These are phyloP conservation scores for Larix sibirica DNA, from an alignment of 83 land plant genomes.

Conservation along the genomic window DNA sequence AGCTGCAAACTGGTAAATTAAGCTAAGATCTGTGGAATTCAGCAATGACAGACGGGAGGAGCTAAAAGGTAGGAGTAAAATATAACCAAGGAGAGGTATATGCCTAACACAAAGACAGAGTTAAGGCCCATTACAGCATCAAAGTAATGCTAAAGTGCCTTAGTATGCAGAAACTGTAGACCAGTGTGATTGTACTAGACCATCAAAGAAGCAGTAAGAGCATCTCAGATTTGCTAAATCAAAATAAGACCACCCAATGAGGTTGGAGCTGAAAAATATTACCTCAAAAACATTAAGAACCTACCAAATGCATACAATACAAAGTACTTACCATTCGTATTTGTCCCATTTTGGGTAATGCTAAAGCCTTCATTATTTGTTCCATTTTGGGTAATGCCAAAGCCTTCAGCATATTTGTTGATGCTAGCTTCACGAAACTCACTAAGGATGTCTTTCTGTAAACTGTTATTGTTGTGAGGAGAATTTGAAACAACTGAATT, in stretches of 20 bases:
- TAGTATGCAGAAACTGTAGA: background rate
- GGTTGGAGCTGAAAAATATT: background rate
- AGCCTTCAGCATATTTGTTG: background rate
- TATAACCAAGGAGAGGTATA: background rate
- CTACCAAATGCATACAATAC: background rate
- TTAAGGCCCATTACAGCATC: background rate
- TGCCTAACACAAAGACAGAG: background rate
- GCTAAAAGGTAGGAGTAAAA: background rate
- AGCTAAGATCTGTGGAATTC: background rate
- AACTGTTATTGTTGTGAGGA: background rate
- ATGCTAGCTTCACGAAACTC: background rate
- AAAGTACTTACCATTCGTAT: background rate
- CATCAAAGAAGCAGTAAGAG: background rate
- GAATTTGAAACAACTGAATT: background rate
- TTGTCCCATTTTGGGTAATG: conserved; percentile 4
- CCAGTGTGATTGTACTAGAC: background rate
- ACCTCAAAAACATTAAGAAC: background rate
- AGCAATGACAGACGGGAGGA: background rate
- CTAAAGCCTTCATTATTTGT: background rate
- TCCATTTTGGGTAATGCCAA: too few species aligned
- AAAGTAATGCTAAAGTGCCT: background rate
- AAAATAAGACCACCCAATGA: background rate
- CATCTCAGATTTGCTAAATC: background rate
- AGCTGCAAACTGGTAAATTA: background rate
- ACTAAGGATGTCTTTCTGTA: background rate